Conservation (phyloP, 108 stramenopile species). For the Fragilaria crotonensis region DNA sequence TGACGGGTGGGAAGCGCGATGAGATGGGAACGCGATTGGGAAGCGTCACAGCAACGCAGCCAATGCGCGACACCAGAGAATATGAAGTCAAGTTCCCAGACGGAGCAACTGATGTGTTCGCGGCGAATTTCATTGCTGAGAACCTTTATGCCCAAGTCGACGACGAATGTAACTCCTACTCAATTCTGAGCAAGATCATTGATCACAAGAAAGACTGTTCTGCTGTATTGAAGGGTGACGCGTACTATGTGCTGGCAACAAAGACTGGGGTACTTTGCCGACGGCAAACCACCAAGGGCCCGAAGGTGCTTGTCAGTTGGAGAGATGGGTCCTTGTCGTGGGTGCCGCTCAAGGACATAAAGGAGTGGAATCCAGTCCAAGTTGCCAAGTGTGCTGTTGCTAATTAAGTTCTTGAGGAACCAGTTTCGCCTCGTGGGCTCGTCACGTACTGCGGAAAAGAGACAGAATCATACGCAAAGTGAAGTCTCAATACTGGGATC, state of each 20-base stretch:
- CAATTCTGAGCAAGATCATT: background rate
- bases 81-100: slow-evolving; percentile 16
- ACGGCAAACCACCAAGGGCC: too few species aligned
- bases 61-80: slow-evolving; percentile 11
- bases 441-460: slow-evolving; percentile 4
- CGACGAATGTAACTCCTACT: slow-evolving; percentile 5
- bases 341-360: slow-evolving; percentile 15
- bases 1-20: slow-evolving; percentile 16
- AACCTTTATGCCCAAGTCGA: too few species aligned
- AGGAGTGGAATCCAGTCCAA: slow-evolving; percentile 20
- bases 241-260: background rate
- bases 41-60: slow-evolving; percentile 4
- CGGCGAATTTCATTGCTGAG: slow-evolving; percentile 18
- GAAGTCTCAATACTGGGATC: slow-evolving; percentile 21
- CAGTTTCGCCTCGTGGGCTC: slow-evolving; percentile 41
- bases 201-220: background rate
- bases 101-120: slow-evolving; percentile 4
- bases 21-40: slow-evolving; percentile 16
- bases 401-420: slow-evolving; percentile 10
- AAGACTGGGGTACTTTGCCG: background rate
- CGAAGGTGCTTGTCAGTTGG: too few species aligned
- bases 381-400: slow-evolving; percentile 20
- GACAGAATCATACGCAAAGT: slow-evolving; percentile 19
- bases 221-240: background rate
- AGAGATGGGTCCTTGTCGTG: too few species aligned